Conservation (phyloP, 1,284 basidiomycete genomes). For the Cutaneotrichosporon arboriforme region DNA sequence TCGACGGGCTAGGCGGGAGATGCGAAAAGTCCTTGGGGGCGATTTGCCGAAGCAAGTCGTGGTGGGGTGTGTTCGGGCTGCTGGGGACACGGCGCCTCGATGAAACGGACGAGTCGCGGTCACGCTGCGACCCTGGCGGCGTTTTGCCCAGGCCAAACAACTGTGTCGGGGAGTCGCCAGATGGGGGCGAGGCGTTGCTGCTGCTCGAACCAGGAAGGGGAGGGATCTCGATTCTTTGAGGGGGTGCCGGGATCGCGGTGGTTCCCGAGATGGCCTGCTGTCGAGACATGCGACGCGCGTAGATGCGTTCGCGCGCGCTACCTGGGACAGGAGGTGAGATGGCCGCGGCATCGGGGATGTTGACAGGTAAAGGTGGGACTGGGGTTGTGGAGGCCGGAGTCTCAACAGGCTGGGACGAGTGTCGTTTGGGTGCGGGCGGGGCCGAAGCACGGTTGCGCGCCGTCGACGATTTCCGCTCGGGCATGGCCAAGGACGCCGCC, state of each 20-base stretch:
- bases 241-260: conserved; percentile 2
- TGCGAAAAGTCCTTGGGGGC: conserved; percentile 69
- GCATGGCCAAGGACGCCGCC: conserved; percentile 32
- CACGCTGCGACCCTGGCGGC: conserved; percentile 21
- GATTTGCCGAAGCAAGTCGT: conserved; percentile 51
- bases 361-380: background rate
- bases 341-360: background rate
- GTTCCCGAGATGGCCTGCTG: conserved; percentile 6
- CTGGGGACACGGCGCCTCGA: conserved; percentile 15
- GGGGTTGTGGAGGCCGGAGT: background rate
- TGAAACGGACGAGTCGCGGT: background rate
- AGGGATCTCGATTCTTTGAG: conserved; percentile 11
- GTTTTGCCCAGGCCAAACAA: conserved; percentile 30
- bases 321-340: conserved; percentile 22
- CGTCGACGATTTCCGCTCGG: background rate
- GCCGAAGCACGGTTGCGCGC: conserved; percentile 19
- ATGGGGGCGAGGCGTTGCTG: conserved; percentile 26
- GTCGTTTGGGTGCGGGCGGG: conserved; percentile 16
- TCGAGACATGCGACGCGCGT: conserved; percentile 30
- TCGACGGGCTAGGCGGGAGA: conserved; percentile 77
- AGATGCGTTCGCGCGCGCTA: conserved; percentile 38
- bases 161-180: conserved; percentile 31
- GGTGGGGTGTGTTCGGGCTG: conserved; percentile 29
- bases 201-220: conserved; percentile 6
- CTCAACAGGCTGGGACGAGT: background rate